These are phyloP conservation scores for Candida peoriensis DNA, from an alignment of 805 yeast species.

Conservation along the genomic window DNA sequence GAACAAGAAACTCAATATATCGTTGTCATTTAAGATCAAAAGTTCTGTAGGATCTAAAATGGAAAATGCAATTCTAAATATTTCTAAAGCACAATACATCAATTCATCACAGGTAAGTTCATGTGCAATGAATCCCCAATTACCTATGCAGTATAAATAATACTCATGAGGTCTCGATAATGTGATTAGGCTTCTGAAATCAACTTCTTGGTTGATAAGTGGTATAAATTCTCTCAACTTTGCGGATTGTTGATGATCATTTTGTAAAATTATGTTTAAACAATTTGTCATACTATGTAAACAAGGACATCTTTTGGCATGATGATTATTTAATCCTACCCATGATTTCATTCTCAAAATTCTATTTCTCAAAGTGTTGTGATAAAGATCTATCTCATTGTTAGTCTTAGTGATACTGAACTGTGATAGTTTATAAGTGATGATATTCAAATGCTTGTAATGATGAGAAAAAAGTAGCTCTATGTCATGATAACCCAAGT, in stretches of 20 bases:
- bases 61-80: constrained; percentile 42
- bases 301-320: constrained; percentile 18
- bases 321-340: constrained; percentile 32
- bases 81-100: constrained; percentile 50
- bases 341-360: constrained; percentile 35
- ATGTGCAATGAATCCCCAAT: constrained; percentile 72
- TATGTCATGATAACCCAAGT: constrained; percentile 9
- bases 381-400: constrained; percentile 15
- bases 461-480: constrained; percentile 14
- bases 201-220: constrained; percentile 25
- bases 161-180: constrained; percentile 23
- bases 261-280: constrained; percentile 19
- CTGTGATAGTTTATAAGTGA: constrained; percentile 13
- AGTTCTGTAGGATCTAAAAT: constrained; percentile 15
- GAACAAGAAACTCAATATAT: constrained; percentile 54
- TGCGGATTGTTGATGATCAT: constrained; percentile 9
- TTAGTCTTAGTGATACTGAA: constrained; percentile 17
- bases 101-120: constrained; percentile 61
- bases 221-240: constrained; percentile 16
- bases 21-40: constrained; percentile 31
- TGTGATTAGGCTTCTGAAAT: constrained; percentile 21
- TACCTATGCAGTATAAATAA: constrained; percentile 38
- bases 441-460: constrained; percentile 21
- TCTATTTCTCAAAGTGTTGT: constrained; percentile 23
- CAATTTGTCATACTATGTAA: constrained; percentile 33